Base-by-base conservation (phyloP, 768 basidiomycete species). In the Boletellus sp. region DNA sequence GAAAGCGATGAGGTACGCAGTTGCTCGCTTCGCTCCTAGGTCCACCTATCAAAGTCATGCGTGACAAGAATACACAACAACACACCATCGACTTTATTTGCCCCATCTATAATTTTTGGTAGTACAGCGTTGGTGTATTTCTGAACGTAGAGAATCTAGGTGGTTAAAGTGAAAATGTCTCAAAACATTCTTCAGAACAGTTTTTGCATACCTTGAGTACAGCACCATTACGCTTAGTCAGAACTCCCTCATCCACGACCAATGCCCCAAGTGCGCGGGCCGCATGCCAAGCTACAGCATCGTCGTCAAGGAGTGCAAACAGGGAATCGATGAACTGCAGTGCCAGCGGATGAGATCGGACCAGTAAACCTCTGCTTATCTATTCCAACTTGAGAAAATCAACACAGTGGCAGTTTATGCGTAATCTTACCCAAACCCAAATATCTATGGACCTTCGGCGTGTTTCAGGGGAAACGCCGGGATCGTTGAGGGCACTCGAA, bases 1-100 rank as follows among this genome's bases (percentile, higher is more conserved):
- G 24, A 98, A 76, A 3, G 92, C 92, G 32, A 93, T 83, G 3
- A 98, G 78, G 64, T 87, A 83, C 1, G 90, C 81, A 2, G 75
- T 78, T 63, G 84, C 87, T 51, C 74, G 70, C 11, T 61, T 62
- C 2, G 77, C 58, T 43, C 79, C 86, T 87, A 50, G 3, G 33
- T 19, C 33, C 12, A 43, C 32, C 23, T 17, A 8, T 51, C 43
- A 51, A 46, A 20, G 12, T 36, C 31, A 38, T 31, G 13, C 37
- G 9, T 34, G 20, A 24, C 15, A 36, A 31, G 11, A 26, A 15
- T 47, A 26, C 24, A 11, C 10, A 42, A 23, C 3, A 5, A 65
- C 80, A 42, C 48, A 89, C 89, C 74, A 42, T 68, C 69, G 0
- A 74, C 64, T 48, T 75, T 74, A 53, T 79, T 78, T 31, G 87